Conservation (phyloP, 176 grass and related monocot species). For the Bromus sterilis region DNA sequence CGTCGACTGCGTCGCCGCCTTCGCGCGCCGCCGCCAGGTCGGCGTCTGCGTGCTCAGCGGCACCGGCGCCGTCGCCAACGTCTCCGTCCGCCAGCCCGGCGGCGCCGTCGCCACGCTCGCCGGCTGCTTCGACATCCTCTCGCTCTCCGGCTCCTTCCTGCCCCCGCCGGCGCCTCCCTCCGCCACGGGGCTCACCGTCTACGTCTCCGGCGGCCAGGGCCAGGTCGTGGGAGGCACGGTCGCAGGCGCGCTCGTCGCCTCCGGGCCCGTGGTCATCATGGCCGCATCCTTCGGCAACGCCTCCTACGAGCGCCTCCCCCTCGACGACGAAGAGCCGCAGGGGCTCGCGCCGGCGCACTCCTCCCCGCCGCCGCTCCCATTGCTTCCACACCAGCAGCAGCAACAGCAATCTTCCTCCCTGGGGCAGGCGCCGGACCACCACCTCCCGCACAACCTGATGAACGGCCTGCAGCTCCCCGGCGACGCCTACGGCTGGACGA, state of each 20-base stretch:
- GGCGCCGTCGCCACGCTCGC: slow-evolving; percentile 47
- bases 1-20: slow-evolving; percentile 60
- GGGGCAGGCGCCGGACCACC: background rate
- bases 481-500: slow-evolving; percentile 48
- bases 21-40: slow-evolving; percentile 71
- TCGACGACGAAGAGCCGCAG: slow-evolving; percentile 66
- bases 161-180: slow-evolving; percentile 66
- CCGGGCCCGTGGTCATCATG: slow-evolving; percentile 78
- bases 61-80: slow-evolving; percentile 60
- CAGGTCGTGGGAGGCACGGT: slow-evolving; percentile 67
- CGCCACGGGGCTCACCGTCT: slow-evolving; percentile 72
- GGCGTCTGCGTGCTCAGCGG: slow-evolving; percentile 86
- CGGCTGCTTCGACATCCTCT: slow-evolving; percentile 88
- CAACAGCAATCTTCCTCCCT: background rate
- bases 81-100: slow-evolving; percentile 56
- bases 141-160: slow-evolving; percentile 81
- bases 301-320: slow-evolving; percentile 81
- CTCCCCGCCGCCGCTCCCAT: slow-evolving; percentile 38
- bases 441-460: slow-evolving; percentile 54
- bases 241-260: slow-evolving; percentile 60
- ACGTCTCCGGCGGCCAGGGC: slow-evolving; percentile 79
- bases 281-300: slow-evolving; percentile 93
- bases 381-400: slow-evolving; percentile 18
- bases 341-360: slow-evolving; percentile 33
- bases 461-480: slow-evolving; percentile 59